Evolutionary conservation across 352 stramenopile species (phyloP).

Genomic region (Globisporangium solare): DNA sequence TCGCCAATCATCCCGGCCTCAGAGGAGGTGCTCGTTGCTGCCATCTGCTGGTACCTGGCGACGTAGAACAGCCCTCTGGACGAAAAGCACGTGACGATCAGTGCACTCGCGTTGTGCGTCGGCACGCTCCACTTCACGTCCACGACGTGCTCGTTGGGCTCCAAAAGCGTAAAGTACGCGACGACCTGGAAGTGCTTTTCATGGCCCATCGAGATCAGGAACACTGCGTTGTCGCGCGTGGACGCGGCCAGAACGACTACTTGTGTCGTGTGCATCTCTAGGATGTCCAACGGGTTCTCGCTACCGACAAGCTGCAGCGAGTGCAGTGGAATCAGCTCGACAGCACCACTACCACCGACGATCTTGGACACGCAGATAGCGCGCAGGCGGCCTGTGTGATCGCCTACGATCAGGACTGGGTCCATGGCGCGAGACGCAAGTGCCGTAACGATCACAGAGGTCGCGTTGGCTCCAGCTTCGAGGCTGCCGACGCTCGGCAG

Average conservation of each 20-base stretch:
- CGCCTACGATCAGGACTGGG: slow-evolving; percentile 56
- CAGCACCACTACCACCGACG: slow-evolving; percentile 29
- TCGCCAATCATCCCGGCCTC: slow-evolving; percentile 12
- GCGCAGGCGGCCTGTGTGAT: slow-evolving; percentile 54
- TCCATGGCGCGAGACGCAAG: slow-evolving; percentile 42
- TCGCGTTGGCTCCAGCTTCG: background rate
- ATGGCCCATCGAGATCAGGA: slow-evolving; percentile 65
- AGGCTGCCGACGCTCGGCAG: background rate
- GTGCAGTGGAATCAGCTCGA: slow-evolving; percentile 67
- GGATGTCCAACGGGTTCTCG: slow-evolving; percentile 35
- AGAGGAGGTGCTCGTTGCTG: background rate
- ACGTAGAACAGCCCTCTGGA: slow-evolving; percentile 47
- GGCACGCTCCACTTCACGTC: slow-evolving; percentile 59
- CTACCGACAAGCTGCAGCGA: slow-evolving; percentile 36
- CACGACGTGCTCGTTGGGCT: slow-evolving; percentile 33
- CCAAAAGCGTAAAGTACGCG: slow-evolving; percentile 43
- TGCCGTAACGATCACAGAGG: slow-evolving; percentile 35
- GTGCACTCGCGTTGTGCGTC: slow-evolving; percentile 26
- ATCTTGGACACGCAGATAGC: slow-evolving; percentile 48
- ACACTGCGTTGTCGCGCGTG: slow-evolving; percentile 34
- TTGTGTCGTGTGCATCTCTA: slow-evolving; percentile 58
- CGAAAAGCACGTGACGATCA: slow-evolving; percentile 56
- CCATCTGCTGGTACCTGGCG: slow-evolving; percentile 23
- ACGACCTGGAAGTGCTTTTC: slow-evolving; percentile 61
- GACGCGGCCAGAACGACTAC: slow-evolving; percentile 49